These are phyloP conservation scores for Vigna mungo DNA, from an alignment of 306 rosid genomes.

Conservation along the genomic window DNA sequence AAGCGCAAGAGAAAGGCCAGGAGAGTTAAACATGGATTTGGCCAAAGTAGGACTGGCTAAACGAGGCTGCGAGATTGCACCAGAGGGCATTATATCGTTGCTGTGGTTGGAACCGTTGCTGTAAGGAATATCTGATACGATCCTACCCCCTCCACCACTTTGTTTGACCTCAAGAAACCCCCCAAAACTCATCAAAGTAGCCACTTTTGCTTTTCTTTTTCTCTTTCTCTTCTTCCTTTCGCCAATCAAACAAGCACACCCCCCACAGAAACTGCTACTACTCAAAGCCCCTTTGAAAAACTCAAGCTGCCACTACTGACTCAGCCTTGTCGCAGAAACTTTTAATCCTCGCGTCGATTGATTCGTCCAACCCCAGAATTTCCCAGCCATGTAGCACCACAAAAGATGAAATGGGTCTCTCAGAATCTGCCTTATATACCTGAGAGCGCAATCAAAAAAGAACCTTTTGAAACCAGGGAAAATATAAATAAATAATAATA, in stretches of 20 bases:
- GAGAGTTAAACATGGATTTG: slow-evolving; percentile 90
- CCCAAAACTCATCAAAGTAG: slow-evolving; percentile 94
- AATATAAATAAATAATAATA: background rate
- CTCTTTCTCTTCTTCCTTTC: background rate
- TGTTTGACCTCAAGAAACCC: slow-evolving; percentile 73
- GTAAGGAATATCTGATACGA: slow-evolving; percentile 63
- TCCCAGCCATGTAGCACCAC: slow-evolving; percentile 30
- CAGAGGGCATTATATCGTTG: slow-evolving; percentile 67
- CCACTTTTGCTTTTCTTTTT: slow-evolving; percentile 29
- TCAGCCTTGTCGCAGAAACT: slow-evolving; percentile 10
- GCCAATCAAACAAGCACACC: background rate
- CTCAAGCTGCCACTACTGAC: background rate
- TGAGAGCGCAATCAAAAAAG: slow-evolving; percentile 19
- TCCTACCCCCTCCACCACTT: slow-evolving; percentile 64
- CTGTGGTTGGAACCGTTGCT: slow-evolving; percentile 39
- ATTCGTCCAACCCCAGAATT: slow-evolving; percentile 36
- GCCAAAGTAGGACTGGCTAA: slow-evolving; percentile 68
- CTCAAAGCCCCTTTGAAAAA: background rate
- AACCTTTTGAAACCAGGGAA: slow-evolving; percentile 29
- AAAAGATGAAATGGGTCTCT: slow-evolving; percentile 44
- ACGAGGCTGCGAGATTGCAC: slow-evolving; percentile 76
- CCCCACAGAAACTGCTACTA: background rate
- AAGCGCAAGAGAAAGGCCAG: slow-evolving; percentile 89
- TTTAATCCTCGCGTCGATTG: slow-evolving; percentile 5
- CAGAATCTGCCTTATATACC: slow-evolving; percentile 37